Percentiles rank a stretch among this genome's conserved stretches.
These are phyloP conservation scores for Neurospora intermedia DNA, from an alignment of 495 filamentous ascomycete genomes.

Conservation along the genomic window DNA sequence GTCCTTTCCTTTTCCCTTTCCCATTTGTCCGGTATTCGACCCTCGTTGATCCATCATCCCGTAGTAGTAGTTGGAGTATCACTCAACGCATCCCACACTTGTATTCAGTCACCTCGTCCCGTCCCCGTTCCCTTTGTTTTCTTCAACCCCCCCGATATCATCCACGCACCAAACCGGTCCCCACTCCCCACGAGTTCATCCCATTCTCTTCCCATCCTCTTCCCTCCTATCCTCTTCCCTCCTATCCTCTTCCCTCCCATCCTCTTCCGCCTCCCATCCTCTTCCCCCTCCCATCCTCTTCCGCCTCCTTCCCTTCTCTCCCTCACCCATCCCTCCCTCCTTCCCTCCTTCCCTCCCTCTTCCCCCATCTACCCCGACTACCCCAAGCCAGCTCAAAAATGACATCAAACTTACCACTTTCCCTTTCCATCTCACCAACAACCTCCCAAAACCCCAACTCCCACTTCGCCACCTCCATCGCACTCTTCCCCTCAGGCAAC, in stretches of 20 bases:
- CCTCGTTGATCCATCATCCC: not conserved
- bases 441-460: not conserved
- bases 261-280: no score
- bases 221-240: not conserved
- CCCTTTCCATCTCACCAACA: not conserved
- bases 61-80: not conserved
- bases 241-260: not conserved
- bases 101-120: not conserved
- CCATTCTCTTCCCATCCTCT: not conserved
- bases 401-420: not conserved
- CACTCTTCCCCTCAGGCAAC: not conserved
- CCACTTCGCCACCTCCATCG: not conserved
- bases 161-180: not conserved
- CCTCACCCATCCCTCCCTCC: no score
- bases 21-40: not conserved
- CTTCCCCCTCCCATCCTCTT: no score
- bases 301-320: no score
- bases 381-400: not conserved
- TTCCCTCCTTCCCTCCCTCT: not conserved
- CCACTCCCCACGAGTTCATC: not conserved
- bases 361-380: not conserved
- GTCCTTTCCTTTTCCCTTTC: not conserved
- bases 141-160: not conserved
- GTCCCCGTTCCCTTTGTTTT: no score
- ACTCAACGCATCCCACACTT: not conserved